These are phyloP conservation scores for Microbotryomycetes sp. DNA, from an alignment of 1,284 basidiomycete species.

Conservation along the genomic window DNA sequence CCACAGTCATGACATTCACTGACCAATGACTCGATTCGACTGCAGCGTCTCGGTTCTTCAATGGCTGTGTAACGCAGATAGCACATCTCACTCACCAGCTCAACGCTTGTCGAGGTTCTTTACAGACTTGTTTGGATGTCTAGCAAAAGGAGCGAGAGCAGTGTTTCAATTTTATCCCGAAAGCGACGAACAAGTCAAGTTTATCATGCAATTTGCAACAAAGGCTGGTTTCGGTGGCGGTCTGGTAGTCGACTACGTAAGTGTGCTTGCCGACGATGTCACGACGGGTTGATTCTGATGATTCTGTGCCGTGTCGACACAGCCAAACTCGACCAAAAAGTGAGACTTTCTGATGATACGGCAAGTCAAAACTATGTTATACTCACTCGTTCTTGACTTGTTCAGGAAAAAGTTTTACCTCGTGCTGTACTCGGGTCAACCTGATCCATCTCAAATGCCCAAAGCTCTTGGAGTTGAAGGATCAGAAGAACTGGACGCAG, in stretches of 20 bases:
- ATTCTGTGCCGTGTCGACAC: neutral
- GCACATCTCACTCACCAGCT: conserved; percentile 83
- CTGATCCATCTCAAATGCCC: conserved; percentile 24
- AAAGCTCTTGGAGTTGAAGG: conserved; percentile 24
- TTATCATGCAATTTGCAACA: conserved; percentile 89
- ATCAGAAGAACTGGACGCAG: conserved; percentile 43
- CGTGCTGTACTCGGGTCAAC: conserved; percentile 69
- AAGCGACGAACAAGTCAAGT: conserved; percentile 88
- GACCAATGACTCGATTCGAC: neutral
- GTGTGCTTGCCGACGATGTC: neutral
- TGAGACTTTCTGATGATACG: conserved; percentile 44
- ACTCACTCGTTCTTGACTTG: neutral
- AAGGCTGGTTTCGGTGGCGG: conserved; percentile 96
- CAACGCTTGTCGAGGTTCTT: conserved; percentile 90
- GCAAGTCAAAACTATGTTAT: no score
- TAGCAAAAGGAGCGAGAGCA: conserved; percentile 86
- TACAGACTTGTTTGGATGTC: conserved; percentile 85
- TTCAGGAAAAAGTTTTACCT: conserved; percentile 71
- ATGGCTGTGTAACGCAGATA: conserved; percentile 97
- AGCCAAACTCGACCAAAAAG: conserved; percentile 78
- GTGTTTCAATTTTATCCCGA: conserved; percentile 95
- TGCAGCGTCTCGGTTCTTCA: conserved; percentile 91
- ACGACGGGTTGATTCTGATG: neutral
- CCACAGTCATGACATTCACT: neutral
- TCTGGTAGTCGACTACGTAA: conserved; percentile 79